phyloP scores from a whole-genome alignment of 1,139 yeast species.

The Yamadazyma friedrichii region DNA sequence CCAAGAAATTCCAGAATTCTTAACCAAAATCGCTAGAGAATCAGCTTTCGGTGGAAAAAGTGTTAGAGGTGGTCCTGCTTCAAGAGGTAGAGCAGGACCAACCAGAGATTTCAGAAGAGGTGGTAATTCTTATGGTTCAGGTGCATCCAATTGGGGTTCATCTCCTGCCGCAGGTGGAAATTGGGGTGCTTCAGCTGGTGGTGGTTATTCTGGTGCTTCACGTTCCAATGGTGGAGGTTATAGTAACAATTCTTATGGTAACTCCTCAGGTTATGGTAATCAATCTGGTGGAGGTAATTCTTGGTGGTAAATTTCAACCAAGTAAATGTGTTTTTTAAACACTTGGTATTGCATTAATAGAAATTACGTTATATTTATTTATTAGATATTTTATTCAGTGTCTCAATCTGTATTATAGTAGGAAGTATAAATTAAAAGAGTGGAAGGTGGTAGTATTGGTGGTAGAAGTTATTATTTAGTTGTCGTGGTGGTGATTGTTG shows the following conservation, averaged over 20 bases:
- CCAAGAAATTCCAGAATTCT: conserved; percentile 93
- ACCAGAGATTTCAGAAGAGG: conserved; percentile 62
- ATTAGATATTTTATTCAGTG: conserved; percentile 21
- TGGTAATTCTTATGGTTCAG: conserved; percentile 30
- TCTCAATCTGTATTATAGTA: conserved; percentile 24
- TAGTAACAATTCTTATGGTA: conserved; percentile 21
- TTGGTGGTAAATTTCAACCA: conserved; percentile 36
- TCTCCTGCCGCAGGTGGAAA: conserved; percentile 24
- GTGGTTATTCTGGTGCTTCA: conserved; percentile 8
- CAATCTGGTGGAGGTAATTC: conserved; percentile 20
- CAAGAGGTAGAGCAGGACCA: conserved; percentile 48
- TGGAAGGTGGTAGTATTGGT: not conserved
- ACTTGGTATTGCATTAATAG: conserved; percentile 11
- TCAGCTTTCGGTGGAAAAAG: conserved; percentile 54
- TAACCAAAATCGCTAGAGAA: conserved; percentile 80
- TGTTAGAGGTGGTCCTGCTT: conserved; percentile 35
- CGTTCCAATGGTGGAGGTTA: conserved; percentile 8
- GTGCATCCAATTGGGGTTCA: conserved; percentile 25
- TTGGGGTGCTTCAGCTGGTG: conserved; percentile 25
- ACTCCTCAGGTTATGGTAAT: conserved; percentile 23
- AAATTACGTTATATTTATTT: conserved; percentile 6
- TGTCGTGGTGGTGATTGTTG: too few relatives aligned
- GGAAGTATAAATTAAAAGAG: conserved; percentile 14
- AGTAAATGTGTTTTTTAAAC: conserved; percentile 3
- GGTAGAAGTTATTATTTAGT: too few relatives aligned